Percentiles rank a stretch among this genome's conserved stretches.
Evolutionary conservation across 768 basidiomycete species (phyloP).

Genomic region (Multifurca ochricompacta): DNA sequence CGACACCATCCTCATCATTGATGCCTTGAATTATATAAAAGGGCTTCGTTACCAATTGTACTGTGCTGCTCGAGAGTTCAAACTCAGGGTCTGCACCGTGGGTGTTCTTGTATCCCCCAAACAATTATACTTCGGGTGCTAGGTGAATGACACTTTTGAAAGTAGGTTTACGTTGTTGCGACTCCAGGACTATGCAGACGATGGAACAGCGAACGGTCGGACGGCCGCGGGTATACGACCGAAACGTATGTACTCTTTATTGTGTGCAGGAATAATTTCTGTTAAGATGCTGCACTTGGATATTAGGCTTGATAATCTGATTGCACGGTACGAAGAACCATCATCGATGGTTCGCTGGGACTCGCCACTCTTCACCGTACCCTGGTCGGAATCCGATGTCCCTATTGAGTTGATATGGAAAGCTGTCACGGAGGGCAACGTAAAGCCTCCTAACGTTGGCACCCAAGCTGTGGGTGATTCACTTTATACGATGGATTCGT

Average conservation of each 20-base stretch:
- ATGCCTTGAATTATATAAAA: constrained; percentile 95
- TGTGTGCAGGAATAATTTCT: neutral
- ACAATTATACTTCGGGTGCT: neutral
- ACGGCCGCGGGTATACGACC: constrained; percentile 45
- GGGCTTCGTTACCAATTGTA: constrained; percentile 98
- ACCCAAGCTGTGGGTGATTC: constrained; percentile 53
- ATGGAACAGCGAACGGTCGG: constrained; percentile 57
- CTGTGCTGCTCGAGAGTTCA: constrained; percentile 86
- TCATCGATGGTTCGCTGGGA: constrained; percentile 99
- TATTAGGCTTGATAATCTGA: constrained; percentile 74
- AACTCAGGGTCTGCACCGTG: constrained; percentile 82
- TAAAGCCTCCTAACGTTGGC: constrained; percentile 86
- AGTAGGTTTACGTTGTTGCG: constrained; percentile 68
- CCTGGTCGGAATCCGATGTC: constrained; percentile 61
- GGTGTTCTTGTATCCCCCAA: constrained; percentile 25
- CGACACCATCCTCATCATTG: constrained; percentile 80
- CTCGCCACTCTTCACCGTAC: constrained; percentile 82
- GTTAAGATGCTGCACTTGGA: constrained; percentile 14
- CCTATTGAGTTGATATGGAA: constrained; percentile 72
- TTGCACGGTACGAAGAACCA: constrained; percentile 90
- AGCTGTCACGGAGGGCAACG: constrained; percentile 64
- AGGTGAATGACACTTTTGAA: constrained; percentile 15
- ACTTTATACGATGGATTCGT: neutral
- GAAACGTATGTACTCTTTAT: constrained; percentile 50
- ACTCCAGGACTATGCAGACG: constrained; percentile 66